phyloP scores from a whole-genome alignment of 2,329 filamentous ascomycete species.

The Ascochyta pisi region DNA sequence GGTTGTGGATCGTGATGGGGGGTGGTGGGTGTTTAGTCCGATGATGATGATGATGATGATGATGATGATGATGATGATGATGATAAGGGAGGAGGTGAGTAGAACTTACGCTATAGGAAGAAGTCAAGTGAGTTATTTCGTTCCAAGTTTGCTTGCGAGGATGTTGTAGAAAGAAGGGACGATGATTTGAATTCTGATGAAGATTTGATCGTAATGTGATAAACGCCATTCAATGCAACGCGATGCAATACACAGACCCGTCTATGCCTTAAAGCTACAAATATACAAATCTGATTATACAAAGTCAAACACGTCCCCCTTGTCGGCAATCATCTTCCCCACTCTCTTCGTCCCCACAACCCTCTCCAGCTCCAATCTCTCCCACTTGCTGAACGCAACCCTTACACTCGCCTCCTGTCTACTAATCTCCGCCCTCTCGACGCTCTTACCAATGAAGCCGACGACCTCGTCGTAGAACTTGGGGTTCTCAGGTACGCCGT shows the following conservation, averaged over 20 bases:
- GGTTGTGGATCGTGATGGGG: not conserved
- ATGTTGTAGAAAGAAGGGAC: no score
- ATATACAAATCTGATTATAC: conserved; percentile 57
- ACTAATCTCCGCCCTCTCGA: conserved; percentile 65
- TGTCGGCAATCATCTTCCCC: conserved; percentile 81
- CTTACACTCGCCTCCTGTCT: conserved; percentile 58
- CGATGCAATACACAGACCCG: not conserved
- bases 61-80: no score
- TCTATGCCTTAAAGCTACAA: not conserved
- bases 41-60: no score
- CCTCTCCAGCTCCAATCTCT: conserved; percentile 86
- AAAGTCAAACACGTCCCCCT: conserved; percentile 93
- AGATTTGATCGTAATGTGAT: no score
- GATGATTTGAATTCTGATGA: no score
- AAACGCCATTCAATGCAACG: not conserved
- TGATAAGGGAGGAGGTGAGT: no score
- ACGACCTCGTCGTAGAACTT: conserved; percentile 80
- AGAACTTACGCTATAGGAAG: no score
- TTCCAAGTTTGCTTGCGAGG: no score
- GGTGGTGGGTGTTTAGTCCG: no score
- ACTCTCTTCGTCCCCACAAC: conserved; percentile 83
- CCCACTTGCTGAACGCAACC: conserved; percentile 83
- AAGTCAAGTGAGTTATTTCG: no score
- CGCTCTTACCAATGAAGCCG: conserved; percentile 64
- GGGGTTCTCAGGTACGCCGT: conserved; percentile 88